A percentile compares a stretch with the other conserved stretches of the same genome.
Conservation (phyloP, 2,329 filamentous ascomycete genomes). For the Bertia moriformis region DNA sequence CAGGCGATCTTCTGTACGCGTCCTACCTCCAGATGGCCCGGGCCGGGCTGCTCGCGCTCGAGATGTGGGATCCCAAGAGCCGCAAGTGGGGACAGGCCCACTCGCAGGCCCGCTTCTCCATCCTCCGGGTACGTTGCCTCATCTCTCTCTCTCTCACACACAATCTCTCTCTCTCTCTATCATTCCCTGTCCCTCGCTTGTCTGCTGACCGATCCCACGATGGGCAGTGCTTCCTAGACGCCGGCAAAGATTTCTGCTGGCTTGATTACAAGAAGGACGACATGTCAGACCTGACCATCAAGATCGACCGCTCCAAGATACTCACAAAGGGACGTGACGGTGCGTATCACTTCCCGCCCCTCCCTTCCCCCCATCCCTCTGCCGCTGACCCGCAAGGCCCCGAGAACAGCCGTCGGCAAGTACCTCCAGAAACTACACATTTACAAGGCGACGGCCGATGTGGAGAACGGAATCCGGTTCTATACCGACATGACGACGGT, state of each 20-base stretch:
- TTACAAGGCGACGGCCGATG: conserved; percentile 81
- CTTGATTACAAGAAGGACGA: conserved; percentile 61
- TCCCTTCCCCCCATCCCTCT: too few relatives aligned
- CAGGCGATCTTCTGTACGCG: conserved; percentile 75
- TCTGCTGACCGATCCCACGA: conserved; percentile 11
- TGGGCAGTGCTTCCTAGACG: conserved; percentile 59
- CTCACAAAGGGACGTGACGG: conserved; percentile 63
- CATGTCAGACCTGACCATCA: conserved; percentile 68
- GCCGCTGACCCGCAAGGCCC: too few relatives aligned
- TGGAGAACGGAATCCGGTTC: conserved; percentile 61
- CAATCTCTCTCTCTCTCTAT: background rate
- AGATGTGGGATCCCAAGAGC: conserved; percentile 87
- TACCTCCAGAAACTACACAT: conserved; percentile 86
- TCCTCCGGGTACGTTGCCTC: conserved; percentile 45
- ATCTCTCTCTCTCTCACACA: background rate
- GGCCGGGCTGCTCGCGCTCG: conserved; percentile 73
- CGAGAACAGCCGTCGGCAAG: conserved; percentile 65
- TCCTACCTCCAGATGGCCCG: conserved; percentile 89
- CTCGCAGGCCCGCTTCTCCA: conserved; percentile 81
- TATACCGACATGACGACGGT: conserved; percentile 76
- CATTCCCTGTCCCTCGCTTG: background rate
- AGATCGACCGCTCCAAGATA: conserved; percentile 75
- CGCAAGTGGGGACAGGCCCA: conserved; percentile 88
- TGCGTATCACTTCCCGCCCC: conserved; percentile 12
- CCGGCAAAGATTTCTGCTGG: conserved; percentile 74